These are phyloP conservation scores for Hypoxylon sp. DNA, from an alignment of 2,329 filamentous ascomycete species.

Conservation along the genomic window DNA sequence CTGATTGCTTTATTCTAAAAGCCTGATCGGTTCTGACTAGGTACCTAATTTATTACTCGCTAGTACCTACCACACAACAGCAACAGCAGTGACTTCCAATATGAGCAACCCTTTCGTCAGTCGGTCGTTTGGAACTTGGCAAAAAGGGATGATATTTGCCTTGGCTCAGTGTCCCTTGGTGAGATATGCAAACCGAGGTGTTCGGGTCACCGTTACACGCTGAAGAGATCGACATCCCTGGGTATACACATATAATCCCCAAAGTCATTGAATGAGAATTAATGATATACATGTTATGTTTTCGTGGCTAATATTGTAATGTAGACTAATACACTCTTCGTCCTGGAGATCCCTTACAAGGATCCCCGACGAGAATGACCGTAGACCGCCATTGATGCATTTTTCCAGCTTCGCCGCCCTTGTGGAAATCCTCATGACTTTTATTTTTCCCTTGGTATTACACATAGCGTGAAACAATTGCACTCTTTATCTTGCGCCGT, in stretches of 20 bases:
- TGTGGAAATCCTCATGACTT: slow-evolving; percentile 50
- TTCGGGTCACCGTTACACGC: not conserved
- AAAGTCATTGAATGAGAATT: slow-evolving; percentile 1
- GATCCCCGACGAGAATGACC: slow-evolving; percentile 42
- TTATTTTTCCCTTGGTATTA: slow-evolving; percentile 52
- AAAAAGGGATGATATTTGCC: not conserved
- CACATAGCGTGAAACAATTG: slow-evolving; percentile 46
- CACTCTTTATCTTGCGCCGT: slow-evolving; percentile 48
- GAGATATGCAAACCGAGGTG: not conserved
- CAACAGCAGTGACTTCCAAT: too few species aligned
- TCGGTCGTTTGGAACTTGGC: not conserved
- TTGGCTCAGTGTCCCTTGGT: not conserved
- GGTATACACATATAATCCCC: not conserved
- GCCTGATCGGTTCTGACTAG: too few species aligned
- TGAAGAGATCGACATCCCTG: not conserved
- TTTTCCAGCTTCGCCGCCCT: slow-evolving; percentile 49
- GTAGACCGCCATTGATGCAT: slow-evolving; percentile 50
- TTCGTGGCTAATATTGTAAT: slow-evolving; percentile 38
- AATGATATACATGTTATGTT: slow-evolving; percentile 38
- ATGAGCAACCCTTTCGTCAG: too few species aligned
- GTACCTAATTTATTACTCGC: too few species aligned
- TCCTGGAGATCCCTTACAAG: slow-evolving; percentile 13
- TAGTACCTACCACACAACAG: too few species aligned
- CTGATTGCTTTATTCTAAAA: too few species aligned
- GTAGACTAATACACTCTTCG: slow-evolving; percentile 46